A percentile compares a stretch with the other conserved stretches of the same genome.
These are phyloP conservation scores for Fonsecaea pedrosoi DNA, from an alignment of 2,329 filamentous ascomycete species.

Conservation along the genomic window DNA sequence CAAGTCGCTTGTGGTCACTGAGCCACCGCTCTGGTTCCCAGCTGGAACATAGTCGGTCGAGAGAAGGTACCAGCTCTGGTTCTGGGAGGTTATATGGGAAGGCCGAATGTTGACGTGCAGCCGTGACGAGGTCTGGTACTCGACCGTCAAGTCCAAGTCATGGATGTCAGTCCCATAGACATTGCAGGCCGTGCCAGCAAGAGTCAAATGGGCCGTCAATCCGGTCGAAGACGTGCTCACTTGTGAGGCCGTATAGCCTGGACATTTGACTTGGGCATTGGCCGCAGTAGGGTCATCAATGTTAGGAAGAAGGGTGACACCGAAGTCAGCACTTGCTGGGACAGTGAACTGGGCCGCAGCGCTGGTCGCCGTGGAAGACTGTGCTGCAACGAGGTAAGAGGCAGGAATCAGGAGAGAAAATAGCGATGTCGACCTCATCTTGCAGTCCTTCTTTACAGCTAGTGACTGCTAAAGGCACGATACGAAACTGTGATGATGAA, in stretches of 20 bases:
- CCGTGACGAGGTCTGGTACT: constrained; percentile 69
- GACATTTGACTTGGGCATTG: constrained; percentile 68
- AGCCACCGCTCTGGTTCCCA: constrained; percentile 56
- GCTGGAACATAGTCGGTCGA: constrained; percentile 68
- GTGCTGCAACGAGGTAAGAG: constrained; percentile 25
- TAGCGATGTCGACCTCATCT: constrained; percentile 26
- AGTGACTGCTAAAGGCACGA: constrained; percentile 5
- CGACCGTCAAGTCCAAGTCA: constrained; percentile 69
- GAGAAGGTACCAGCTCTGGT: constrained; percentile 71
- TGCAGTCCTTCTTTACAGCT: constrained; percentile 16
- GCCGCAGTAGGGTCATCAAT: constrained; percentile 68
- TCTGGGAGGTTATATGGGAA: constrained; percentile 65
- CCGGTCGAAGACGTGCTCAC: constrained; percentile 56
- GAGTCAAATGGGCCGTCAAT: constrained; percentile 58
- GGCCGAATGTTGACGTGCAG: constrained; percentile 75
- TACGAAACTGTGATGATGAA: constrained; percentile 15
- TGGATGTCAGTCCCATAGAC: constrained; percentile 78
- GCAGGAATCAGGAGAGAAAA: constrained; percentile 26
- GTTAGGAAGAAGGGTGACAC: constrained; percentile 64
- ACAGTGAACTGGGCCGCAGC: constrained; percentile 52
- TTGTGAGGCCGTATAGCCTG: constrained; percentile 63
- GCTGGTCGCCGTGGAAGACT: constrained; percentile 28
- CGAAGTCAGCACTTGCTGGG: constrained; percentile 54
- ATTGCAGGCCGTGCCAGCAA: constrained; percentile 68
- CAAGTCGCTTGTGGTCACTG: constrained; percentile 50